Base-by-base conservation (phyloP, 768 basidiomycete genomes). In the Mycena rebaudengoi region DNA sequence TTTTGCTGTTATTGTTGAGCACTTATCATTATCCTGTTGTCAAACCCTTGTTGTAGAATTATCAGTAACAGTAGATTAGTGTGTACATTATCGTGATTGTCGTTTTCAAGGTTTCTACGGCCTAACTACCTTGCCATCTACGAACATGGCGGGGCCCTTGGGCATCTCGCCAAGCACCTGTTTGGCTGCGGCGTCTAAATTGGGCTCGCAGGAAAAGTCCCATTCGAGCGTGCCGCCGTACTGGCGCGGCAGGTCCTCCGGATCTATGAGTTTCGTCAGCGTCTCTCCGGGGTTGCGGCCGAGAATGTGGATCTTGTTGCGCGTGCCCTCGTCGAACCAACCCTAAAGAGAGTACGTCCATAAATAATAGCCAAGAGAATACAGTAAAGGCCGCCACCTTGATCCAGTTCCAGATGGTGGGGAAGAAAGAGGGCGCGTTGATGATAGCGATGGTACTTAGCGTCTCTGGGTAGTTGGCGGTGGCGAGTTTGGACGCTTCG, bases 331-430 rank as follows among this genome's bases (percentile, higher is more conserved):
- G 71, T 94, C 93, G 73, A 94, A 94, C 89, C 90, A 92, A 26
- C 83, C 85, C 86, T 91, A 67, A 7, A 41, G 44, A 7, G 16
- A 1, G 6, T 48, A 13, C 33, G 33, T 43, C 5, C 11, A 25
- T 7, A 49, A 56, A 25, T 64, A 11, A 30, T 18, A 33, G 16
- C 25, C 41, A 35, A 30, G 44, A 46, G 25, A 23, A 41, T 13
- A 20, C 21, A 50, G 62, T n/a, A n/a, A n/a, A n/a, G n/a, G n/a
- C n/a, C n/a, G 77, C 39, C 60, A 88, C 90, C 81, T 91, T 92
- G 72, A 95, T 82, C 93, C 93, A 95, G 30, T 83, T 83, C 93
- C 93, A 95, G 11, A 95, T 80, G 2, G 89, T 91, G 3, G 90
- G 86, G 75, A 95, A 95, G 80, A 94, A 95, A 0, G 86, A 80